Percentiles rank a stretch among this genome's conserved stretches.
Conservation (phyloP, 169 alveolate species). For the Plasmodium ovale region DNA sequence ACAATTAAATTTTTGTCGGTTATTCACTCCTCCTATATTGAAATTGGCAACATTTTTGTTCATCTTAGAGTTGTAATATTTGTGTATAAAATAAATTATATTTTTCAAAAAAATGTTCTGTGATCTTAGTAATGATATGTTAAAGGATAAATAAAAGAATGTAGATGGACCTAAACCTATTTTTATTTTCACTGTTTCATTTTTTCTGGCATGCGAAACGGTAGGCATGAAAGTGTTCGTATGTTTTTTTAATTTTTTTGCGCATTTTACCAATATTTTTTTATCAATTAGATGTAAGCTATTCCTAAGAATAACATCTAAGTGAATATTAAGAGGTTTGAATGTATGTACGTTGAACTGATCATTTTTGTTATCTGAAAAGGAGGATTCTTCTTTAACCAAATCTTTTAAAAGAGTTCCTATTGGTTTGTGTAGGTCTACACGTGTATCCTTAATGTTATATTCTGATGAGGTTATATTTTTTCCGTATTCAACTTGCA, state of each 20-base stretch:
- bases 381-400: too few relatives aligned
- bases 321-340: conserved; percentile 17
- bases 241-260: neutral
- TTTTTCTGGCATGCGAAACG: conserved; percentile 22
- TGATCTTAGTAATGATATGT: conserved; percentile 45
- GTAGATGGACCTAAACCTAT: conserved; percentile 37
- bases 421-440: conserved; percentile 58
- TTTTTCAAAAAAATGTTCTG: conserved; percentile 28
- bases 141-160: conserved; percentile 38
- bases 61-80: conserved; percentile 39
- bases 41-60: conserved; percentile 1
- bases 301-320: conserved; percentile 58
- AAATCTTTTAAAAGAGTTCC: conserved; percentile 26
- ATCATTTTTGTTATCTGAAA: neutral
- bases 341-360: neutral
- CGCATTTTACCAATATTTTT: conserved; percentile 15
- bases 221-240: conserved; percentile 5
- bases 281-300: conserved; percentile 28
- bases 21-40: neutral
- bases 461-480: neutral
- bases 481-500: conserved; percentile 12
- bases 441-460: neutral
- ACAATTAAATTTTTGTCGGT: conserved; percentile 5
- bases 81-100: conserved; percentile 52
- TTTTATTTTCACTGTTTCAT: conserved; percentile 53